Base-by-base conservation (phyloP, 305 asterid species). In the Fraxinus sp. region DNA sequence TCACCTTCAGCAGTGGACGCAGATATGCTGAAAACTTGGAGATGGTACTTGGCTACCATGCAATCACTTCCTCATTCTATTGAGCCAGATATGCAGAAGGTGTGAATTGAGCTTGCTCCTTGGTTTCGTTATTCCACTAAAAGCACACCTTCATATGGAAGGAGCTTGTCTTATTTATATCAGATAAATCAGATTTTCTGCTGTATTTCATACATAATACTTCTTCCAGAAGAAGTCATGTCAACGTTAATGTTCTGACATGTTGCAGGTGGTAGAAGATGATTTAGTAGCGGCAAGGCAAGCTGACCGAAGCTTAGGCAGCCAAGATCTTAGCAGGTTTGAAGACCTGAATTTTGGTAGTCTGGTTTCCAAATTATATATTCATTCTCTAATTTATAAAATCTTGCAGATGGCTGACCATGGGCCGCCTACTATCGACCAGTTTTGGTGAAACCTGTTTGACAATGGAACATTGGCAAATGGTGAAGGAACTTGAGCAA, bases 271-370 rank as follows among this genome's bases (percentile, higher is more conserved):
- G 80, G 87, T 92, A 37, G 97, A 94, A 89, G 95, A 96, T 77
- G 98, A 94, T 86, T 85, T 96, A 41, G 98, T 94, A 52, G 98
- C 97, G 33, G 98, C 98, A 2, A 86, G 99, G 84, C 97, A 89
- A 86, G 94, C 90, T 46, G 97, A 94, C 81, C 86, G 97, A 81
- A 96, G 94, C 92, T 88, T 96, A 85, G 93, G 97, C 80, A 91
- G 91, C 83, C 81, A 86, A 88, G 97, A 94, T 52, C 91, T 94
- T 80, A 93, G 97, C 94, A 89, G 97, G 99, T 93, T 79, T 81
- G 81, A 83, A 37, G 59, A 59, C 6, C 46, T 20, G 24, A 14
- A 1, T 75, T 57, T 44, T 30, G 39, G 26, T 28, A 39, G 41
- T 62, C 39, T 52, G 59, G 35, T 77, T 81, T 77, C 46, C 36